These are phyloP conservation scores for Phytophthora syringae DNA, from an alignment of 352 stramenopile genomes.

Conservation along the genomic window DNA sequence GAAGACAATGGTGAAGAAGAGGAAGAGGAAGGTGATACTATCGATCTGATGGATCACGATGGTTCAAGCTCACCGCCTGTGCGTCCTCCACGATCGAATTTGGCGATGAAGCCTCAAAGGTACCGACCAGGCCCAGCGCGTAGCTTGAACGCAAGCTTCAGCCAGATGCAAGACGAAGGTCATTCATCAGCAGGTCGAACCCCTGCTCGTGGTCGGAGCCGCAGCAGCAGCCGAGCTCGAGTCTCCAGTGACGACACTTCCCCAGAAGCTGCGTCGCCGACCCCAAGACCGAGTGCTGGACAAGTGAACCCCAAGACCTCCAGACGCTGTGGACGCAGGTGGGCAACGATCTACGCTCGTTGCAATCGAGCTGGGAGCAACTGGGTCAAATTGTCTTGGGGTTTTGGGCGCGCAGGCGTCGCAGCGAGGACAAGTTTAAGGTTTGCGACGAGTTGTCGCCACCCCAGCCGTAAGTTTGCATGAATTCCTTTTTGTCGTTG, in stretches of 20 bases:
- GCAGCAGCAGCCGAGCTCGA: neutral
- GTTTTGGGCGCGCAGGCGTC: neutral
- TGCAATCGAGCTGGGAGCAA: conserved; percentile 19
- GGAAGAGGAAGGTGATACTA: neutral
- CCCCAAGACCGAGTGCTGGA: neutral
- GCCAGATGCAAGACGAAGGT: conserved; percentile 6
- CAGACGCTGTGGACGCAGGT: conserved; percentile 12
- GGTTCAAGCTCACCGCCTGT: conserved; percentile 4
- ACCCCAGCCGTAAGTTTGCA: neutral
- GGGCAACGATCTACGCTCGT: conserved; percentile 15
- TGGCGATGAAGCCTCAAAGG: too few species aligned
- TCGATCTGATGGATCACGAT: neutral
- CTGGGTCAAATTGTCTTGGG: conserved; percentile 13
- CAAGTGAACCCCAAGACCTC: neutral
- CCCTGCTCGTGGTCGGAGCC: conserved; percentile 4
- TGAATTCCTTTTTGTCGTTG: too few species aligned
- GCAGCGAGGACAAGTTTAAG: neutral
- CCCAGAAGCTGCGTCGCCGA: conserved; percentile 5
- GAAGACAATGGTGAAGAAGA: neutral
- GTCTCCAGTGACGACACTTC: conserved; percentile 13
- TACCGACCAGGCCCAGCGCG: conserved; percentile 6
- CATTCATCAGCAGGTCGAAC: conserved; percentile 15
- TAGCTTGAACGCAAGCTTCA: conserved; percentile 21
- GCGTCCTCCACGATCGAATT: neutral
- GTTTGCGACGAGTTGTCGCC: too few species aligned